Evolutionary conservation across 305 asterid species (phyloP).

Genomic region (Fraxinus dipetala): DNA sequence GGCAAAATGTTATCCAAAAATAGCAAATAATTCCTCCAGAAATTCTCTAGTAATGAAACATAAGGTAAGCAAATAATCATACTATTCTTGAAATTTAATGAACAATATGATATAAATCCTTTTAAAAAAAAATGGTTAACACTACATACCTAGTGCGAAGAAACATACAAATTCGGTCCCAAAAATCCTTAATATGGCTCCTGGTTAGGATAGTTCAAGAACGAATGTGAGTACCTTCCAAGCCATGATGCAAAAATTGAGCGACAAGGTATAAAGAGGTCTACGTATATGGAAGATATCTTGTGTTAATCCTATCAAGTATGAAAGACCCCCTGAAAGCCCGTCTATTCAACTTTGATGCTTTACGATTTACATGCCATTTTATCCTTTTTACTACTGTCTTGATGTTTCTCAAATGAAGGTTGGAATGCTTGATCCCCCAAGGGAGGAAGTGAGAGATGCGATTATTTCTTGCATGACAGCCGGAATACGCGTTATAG

Average conservation of each 20-base stretch:
- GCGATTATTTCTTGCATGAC: conserved; percentile 96
- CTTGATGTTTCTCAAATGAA: conserved; percentile 29
- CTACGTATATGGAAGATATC: background rate
- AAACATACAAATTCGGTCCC: background rate
- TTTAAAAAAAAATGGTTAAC: background rate
- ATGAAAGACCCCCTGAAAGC: background rate
- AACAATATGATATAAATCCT: background rate
- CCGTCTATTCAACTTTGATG: conserved; percentile 12
- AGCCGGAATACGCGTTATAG: conserved; percentile 97
- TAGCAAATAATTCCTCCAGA: background rate
- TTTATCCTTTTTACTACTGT: conserved; percentile 13
- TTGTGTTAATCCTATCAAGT: background rate
- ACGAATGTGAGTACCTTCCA: background rate
- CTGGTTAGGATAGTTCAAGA: background rate
- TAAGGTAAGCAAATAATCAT: background rate
- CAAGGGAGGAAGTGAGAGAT: conserved; percentile 91
- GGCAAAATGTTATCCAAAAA: background rate
- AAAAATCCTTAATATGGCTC: background rate
- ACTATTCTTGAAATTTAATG: background rate
- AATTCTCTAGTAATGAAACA: background rate
- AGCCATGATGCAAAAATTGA: background rate
- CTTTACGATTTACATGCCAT: background rate
- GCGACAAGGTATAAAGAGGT: background rate
- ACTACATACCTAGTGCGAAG: background rate
- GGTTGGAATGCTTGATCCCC: conserved; percentile 99